Percentiles rank a stretch among this genome's conserved stretches.
phyloP scores from a whole-genome alignment of 495 filamentous ascomycete genomes.

The Annulohypoxylon nitens region DNA sequence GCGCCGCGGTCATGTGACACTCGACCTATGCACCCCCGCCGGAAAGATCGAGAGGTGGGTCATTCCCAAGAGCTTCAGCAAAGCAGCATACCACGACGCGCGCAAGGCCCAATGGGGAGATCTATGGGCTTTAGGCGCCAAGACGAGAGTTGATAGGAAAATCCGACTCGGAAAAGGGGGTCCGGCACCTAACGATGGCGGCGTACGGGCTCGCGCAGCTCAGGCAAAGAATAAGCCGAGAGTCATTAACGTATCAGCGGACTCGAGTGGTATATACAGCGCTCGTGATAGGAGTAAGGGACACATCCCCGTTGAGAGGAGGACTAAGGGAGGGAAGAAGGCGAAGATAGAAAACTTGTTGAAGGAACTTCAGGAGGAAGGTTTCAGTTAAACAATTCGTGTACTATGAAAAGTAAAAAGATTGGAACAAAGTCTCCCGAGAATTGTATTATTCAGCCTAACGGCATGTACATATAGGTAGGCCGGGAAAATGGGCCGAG shows the following conservation, averaged over 20 bases:
- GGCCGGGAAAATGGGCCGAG: background rate
- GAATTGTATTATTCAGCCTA: background rate
- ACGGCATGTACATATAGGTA: background rate
- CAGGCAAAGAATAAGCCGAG: slow-evolving; percentile 46
- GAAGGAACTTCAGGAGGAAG: slow-evolving; percentile 54
- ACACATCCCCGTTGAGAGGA: slow-evolving; percentile 54
- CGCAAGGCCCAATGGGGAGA: slow-evolving; percentile 93
- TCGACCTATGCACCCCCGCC: slow-evolving; percentile 90
- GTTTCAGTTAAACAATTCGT: slow-evolving; percentile 22
- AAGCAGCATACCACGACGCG: slow-evolving; percentile 87
- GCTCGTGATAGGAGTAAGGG: slow-evolving; percentile 50
- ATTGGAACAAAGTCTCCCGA: background rate
- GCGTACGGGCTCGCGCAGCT: slow-evolving; percentile 55
- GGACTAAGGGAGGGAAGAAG: slow-evolving; percentile 66
- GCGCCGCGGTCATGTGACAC: slow-evolving; percentile 83
- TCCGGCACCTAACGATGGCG: slow-evolving; percentile 52
- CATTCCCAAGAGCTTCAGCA: slow-evolving; percentile 83
- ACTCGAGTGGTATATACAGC: slow-evolving; percentile 52
- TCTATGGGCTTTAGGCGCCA: slow-evolving; percentile 94
- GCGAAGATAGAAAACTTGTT: slow-evolving; percentile 61
- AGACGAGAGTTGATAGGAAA: slow-evolving; percentile 75
- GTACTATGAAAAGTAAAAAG: background rate
- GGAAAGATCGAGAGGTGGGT: slow-evolving; percentile 95
- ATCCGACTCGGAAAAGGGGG: slow-evolving; percentile 70
- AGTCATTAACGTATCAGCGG: slow-evolving; percentile 53